Evolutionary conservation across 805 yeast species (phyloP), one percentile per base, ranked within the genome.

Genomic region (Jamesozyma jinghongensis): DNA sequence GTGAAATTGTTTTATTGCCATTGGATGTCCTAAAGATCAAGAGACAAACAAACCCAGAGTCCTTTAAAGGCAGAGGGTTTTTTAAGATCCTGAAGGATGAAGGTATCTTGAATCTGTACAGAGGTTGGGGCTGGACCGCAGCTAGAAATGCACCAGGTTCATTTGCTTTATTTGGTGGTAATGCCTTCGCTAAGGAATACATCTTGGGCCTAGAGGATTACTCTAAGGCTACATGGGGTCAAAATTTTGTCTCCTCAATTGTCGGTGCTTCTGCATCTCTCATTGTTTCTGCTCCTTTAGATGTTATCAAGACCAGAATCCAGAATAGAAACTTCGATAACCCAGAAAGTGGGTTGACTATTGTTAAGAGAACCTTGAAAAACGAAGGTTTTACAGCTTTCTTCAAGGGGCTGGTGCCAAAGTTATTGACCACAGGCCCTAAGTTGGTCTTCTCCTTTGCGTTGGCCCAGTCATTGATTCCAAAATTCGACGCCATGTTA

Each of bases 81-180:
- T 46, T 88, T 51, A 82, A 75, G 65, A 85, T 92, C 57, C 61
- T 92, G 45, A 59, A 71, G 41, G 98, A 92, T 61, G 98, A 92
- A 68, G 97, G 98, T 16, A 38, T 59, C 10, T 73, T 86, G 44
- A 86, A 92, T 19, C 72, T 92, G 53, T 92, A 92, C 70, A 75
- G 96, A 62, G 99, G 99, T 51, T 88, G 97, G 95, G 97, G 97
- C 44, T 92, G 99, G 99, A 92, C 99, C 45, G 94, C 94, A 53
- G 99, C 99, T 34, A 82, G 99, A 76, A 92, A 92, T 63, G 97
- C 97, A 2, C 99, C 99, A 30, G 99, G 99, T 45, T 86, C 96
- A 2, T 92, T 92, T 60, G 95, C 97, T 14, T 71, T 92, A 43
- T 92, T 92, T 53, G 99, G 99, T 53, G 99, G 97, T 68, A 87